Base-by-base conservation (phyloP, 2,329 filamentous ascomycete genomes). In the Anthostomella pinea region DNA sequence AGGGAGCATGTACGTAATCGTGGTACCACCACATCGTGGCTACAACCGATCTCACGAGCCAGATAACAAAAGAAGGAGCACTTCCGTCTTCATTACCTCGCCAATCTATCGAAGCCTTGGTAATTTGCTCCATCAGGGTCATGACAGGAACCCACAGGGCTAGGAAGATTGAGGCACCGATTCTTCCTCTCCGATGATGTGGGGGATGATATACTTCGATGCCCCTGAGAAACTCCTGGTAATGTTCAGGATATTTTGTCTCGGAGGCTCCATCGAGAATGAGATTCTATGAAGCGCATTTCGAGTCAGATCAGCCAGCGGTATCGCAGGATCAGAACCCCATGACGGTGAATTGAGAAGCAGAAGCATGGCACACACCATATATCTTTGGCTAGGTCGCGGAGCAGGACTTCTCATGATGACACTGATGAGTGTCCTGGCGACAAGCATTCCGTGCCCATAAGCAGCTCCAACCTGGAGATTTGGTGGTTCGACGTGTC, bases 1-100 rank as follows among this genome's bases (percentile, higher is more conserved):
- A 30, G 3, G 39, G 35, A 5, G 29, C 39, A 31, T 39, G 35
- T 8, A 45, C 20, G 14, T 30, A 36, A 26, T 45, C 38, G 26
- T 46, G 40, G 30, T 41, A 25, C 15, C 32, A 24, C 43, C 36
- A 46, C 33, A 44, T 40, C 4, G 19, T 7, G 16, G 33, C 20
- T 15, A 44, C 28, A 3, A 28, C 28, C 5, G 19, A 8, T 18
- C 36, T 30, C 8, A 46, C 40, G 10, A 43, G 17, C 10, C 10
- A 10, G 7, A 46, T 22, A 8, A 40, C 30, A 19, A 9, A 29
- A n/a, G 11, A 7, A 5, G 29, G 37, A 10, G 41, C 41, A 18
- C 23, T 28, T 2, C 39, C 39, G 8, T 11, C 14, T 3, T 36
- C 17, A 22, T 28, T 18, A 8, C 16, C 20, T 13, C 14, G 17